A percentile compares a stretch with the other conserved stretches of the same genome.
phyloP scores from a whole-genome alignment of 257 asterid species.

The Catharanthus roseus region DNA sequence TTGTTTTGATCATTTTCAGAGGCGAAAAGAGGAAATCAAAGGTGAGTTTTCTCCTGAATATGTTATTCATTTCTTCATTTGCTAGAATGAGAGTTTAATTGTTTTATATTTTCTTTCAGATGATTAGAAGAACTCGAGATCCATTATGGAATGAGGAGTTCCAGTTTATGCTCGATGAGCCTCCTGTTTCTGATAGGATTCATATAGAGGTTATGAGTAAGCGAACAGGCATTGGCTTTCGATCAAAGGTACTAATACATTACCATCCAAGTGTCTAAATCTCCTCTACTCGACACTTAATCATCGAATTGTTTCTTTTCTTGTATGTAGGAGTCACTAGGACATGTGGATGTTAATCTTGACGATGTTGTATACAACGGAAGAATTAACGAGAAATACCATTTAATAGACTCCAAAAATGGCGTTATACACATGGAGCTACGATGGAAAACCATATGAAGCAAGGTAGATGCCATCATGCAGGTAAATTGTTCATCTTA shows the following conservation, averaged over 20 bases:
- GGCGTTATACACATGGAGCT: constrained; percentile 82
- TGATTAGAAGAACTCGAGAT: constrained; percentile 57
- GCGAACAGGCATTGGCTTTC: constrained; percentile 50
- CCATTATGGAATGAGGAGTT: constrained; percentile 88
- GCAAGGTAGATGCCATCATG: background rate
- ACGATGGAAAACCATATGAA: constrained; percentile 65
- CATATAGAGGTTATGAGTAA: constrained; percentile 72
- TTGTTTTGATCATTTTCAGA: constrained; percentile 44
- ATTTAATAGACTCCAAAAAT: constrained; percentile 74
- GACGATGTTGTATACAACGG: constrained; percentile 75
- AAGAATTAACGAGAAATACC: constrained; percentile 73
- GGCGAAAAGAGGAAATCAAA: constrained; percentile 76
- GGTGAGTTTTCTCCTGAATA: constrained; percentile 24
- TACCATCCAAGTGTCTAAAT: background rate
- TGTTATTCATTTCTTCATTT: background rate
- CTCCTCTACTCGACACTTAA: background rate
- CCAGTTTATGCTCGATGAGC: constrained; percentile 79
- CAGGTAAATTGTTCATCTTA: constrained; percentile 7
- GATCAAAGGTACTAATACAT: constrained; percentile 45
- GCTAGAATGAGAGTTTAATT: background rate
- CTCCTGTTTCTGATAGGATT: constrained; percentile 70
- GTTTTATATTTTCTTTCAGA: constrained; percentile 25
- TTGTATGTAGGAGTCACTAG: constrained; percentile 56
- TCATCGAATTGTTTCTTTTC: background rate
- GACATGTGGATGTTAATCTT: constrained; percentile 71